phyloP scores from a whole-genome alignment of 1,284 basidiomycete species.

The Dichomitus squalens region DNA sequence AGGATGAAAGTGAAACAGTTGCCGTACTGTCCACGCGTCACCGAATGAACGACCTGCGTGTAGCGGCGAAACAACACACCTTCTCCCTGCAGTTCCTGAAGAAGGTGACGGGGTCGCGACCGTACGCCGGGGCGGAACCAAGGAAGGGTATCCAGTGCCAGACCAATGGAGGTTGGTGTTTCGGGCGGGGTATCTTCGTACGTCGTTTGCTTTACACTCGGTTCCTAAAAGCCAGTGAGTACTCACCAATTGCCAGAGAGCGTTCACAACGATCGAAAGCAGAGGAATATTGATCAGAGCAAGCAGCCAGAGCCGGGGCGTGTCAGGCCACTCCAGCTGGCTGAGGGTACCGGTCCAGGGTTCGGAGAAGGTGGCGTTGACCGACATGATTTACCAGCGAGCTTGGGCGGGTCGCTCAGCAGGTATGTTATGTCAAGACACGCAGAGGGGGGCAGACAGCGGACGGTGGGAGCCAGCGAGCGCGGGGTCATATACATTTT shows the following conservation, averaged over 20 bases:
- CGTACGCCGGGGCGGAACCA: conserved; percentile 77
- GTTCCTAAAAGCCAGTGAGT: background rate
- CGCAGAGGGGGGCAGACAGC: conserved; percentile 3
- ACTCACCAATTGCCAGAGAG: conserved; percentile 62
- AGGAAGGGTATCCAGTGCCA: conserved; percentile 81
- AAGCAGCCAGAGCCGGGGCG: conserved; percentile 32
- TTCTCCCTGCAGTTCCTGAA: conserved; percentile 80
- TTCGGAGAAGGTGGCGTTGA: conserved; percentile 43
- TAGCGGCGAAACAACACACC: conserved; percentile 47
- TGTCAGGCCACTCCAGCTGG: conserved; percentile 30
- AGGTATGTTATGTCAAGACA: background rate
- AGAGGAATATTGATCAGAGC: conserved; percentile 45
- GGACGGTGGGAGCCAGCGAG: conserved; percentile 18
- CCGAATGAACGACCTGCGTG: background rate
- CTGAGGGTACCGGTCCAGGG: conserved; percentile 49
- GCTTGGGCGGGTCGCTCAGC: conserved; percentile 5
- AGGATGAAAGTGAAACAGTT: conserved; percentile 94
- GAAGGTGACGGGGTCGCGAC: conserved; percentile 81
- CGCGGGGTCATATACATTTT: conserved; percentile 21
- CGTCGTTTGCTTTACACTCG: background rate
- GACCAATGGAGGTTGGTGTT: conserved; percentile 70
- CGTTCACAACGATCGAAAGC: conserved; percentile 56
- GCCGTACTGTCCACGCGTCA: conserved; percentile 49
- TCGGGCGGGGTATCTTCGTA: conserved; percentile 49
- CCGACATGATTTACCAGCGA: conserved; percentile 35